Base-by-base conservation (phyloP, 805 yeast genomes). In the Suhomyces sp. region DNA sequence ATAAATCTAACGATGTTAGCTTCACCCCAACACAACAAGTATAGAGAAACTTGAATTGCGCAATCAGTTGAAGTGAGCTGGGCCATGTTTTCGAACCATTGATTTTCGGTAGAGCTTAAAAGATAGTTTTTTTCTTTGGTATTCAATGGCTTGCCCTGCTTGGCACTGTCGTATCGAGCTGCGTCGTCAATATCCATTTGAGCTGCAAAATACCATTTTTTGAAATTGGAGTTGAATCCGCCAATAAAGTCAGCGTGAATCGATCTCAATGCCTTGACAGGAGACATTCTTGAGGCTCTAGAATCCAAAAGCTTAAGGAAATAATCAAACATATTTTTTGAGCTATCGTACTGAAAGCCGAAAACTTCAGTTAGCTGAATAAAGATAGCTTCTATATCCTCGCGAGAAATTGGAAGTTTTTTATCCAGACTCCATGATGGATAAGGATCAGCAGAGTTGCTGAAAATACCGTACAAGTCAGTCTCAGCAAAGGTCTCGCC, bases 21-120 rank as follows among this genome's bases (percentile, higher is more conserved):
- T 65, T 90, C 97, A 0, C 96, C 96, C 97, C 97, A 90, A 56
- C 89, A 81, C 51, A 88, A 66, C 10, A 90, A 73, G 62, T 85
- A 91, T 6, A 90, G 68, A 0, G 88, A 83, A 15, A 90, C 58
- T 57, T 90, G 96, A 13, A 77, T 70, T 3, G 83, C 72, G 53
- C 84, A 77, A 51, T 85, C 88, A 26, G 74, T 71, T 1, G 86
- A 76, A 0, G 81, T 64, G 45, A 81, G 70, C 0, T 72, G 62
- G 29, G 73, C 73, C 86, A 84, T 81, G 31, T 77, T 78, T 4
- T 62, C 61, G 5, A 69, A 65, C 90, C 88, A 84, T 57, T 81
- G 81, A 1, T 82, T 73, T 41, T 79, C 78, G 31, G 71, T 73
- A 19, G 78, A 58, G 13, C 76, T 26, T 41, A 57, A 40, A 35